Evolutionary conservation across 768 basidiomycete species (phyloP).

Genomic region (Amanita pseudoporphyria): DNA sequence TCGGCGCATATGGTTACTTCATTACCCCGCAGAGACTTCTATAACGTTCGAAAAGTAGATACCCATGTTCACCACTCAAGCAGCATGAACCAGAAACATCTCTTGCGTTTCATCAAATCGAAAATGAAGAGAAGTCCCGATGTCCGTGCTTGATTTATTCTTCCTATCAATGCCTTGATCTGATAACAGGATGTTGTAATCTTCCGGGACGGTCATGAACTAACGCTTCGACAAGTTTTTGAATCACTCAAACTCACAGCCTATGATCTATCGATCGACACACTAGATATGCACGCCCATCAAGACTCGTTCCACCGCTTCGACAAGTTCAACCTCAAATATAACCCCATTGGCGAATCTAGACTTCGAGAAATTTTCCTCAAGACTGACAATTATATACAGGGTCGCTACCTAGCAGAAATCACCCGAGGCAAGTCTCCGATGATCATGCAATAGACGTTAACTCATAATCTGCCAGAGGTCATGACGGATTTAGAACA

Average conservation of each 20-base stretch:
- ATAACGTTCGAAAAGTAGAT: conserved; percentile 96
- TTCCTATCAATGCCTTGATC: neutral
- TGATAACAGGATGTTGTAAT: conserved; percentile 80
- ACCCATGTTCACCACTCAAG: conserved; percentile 99
- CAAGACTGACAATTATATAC: conserved; percentile 93
- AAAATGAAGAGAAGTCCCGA: conserved; percentile 88
- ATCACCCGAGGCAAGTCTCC: conserved; percentile 65
- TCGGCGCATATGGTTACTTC: neutral
- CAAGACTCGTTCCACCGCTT: conserved; percentile 98
- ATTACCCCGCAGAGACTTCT: conserved; percentile 68
- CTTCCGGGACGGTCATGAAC: conserved; percentile 81
- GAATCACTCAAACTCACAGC: conserved; percentile 90
- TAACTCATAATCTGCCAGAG: conserved; percentile 38
- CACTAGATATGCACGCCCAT: conserved; percentile 99
- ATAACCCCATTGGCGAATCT: conserved; percentile 95
- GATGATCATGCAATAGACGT: neutral
- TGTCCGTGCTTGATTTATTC: conserved; percentile 27
- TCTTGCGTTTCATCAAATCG: conserved; percentile 97
- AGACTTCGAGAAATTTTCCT: conserved; percentile 93
- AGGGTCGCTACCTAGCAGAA: conserved; percentile 91
- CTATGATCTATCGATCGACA: conserved; percentile 97
- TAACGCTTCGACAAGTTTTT: conserved; percentile 93
- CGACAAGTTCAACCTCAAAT: conserved; percentile 96
- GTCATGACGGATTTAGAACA: conserved; percentile 97
- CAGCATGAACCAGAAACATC: conserved; percentile 99